Base-by-base conservation (phyloP, 371 early-diverging fungal genomes). In the Mucor piriformis region DNA sequence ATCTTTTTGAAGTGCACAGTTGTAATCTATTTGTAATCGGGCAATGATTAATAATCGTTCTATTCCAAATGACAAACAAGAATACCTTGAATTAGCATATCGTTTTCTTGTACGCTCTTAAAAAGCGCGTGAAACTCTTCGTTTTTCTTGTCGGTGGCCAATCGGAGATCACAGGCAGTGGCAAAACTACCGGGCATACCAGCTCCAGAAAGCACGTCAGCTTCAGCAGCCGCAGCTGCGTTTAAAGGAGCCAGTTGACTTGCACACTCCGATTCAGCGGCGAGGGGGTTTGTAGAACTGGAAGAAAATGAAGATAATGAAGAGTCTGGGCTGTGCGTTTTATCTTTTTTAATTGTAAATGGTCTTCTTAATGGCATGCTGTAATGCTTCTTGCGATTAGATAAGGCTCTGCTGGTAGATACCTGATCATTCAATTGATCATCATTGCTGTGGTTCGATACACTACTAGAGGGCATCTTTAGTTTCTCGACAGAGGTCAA, bases 1-100 rank as follows among this genome's bases (percentile, higher is more conserved):
- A 44, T 97, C 97, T 47, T 92, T 92, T 67, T 95, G 95, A 33
- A 96, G 81, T 13, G 96, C 96, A 61, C 95, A 94, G 0, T 88
- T 88, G 64, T 91, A 96, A 73, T 91, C 95, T 90, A 69, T 15
- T 15, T 3, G 4, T 1, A 43, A n/a, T n/a, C n/a, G n/a, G n/a
- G n/a, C n/a, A n/a, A n/a, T n/a, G n/a, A n/a, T n/a, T n/a, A n/a
- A n/a, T n/a, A n/a, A n/a, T n/a, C n/a, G n/a, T n/a, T n/a, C n/a
- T n/a, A n/a, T n/a, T n/a, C n/a, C n/a, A n/a, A n/a, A n/a, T n/a
- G n/a, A n/a, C n/a, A n/a, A n/a, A n/a, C n/a, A n/a, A n/a, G n/a
- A n/a, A n/a, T 56, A 80, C 83, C 83, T 72, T 85, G 82, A 49
- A 87, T 83, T 33, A 87, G 60, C 56, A 70, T 70, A 57, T 85